Base-by-base conservation (phyloP, 352 stramenopile genomes). In the Globisporangium carolinianum region DNA sequence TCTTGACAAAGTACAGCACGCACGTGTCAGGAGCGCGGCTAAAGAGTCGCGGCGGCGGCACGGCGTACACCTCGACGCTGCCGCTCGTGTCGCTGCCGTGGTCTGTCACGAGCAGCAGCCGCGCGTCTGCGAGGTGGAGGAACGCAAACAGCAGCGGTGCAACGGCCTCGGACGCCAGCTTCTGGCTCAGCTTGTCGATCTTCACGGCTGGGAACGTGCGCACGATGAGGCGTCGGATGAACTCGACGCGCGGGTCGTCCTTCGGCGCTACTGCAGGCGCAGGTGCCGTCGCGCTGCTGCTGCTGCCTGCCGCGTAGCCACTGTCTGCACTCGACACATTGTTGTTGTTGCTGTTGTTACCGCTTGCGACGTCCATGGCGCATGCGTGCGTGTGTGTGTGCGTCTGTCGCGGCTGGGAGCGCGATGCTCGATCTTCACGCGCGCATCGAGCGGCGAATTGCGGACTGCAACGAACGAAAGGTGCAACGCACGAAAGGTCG, bases 1-100 rank as follows among this genome's bases (percentile, higher is more conserved):
- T 81, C 66, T 94, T 94, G 60, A 87, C 66, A 49, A 90, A 59
- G 65, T 91, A 94, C 50, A 94, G 43, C 37, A 94, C 76, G 6
- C 76, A 85, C 52, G 54, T 56, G 36, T 57, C 61, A 8, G 49
- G 43, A 11, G 50, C 32, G 7, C 41, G 49, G 3, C 55, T 62
- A 51, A 87, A 88, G 24, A 91, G 65, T 15, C 62, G 48, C 9
- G 75, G 67, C 2, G 78, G 81, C 0, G 81, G 81, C n/a, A 72
- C 71, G 1, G 78, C 65, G 56, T 91, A 91, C 39, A 88, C 75
- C 55, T 85, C 75, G 37, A 88, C 56, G 12, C 59, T 66, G 5
- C 73, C 75, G 36, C 67, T 85, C 18, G 62, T 57, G 46, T 86
- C 75, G 39, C 75, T 78, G 11, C 79, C 81, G 37, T 86, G 76